Base-by-base conservation (phyloP, 352 stramenopile genomes). In the Phytopythium boreale region DNA sequence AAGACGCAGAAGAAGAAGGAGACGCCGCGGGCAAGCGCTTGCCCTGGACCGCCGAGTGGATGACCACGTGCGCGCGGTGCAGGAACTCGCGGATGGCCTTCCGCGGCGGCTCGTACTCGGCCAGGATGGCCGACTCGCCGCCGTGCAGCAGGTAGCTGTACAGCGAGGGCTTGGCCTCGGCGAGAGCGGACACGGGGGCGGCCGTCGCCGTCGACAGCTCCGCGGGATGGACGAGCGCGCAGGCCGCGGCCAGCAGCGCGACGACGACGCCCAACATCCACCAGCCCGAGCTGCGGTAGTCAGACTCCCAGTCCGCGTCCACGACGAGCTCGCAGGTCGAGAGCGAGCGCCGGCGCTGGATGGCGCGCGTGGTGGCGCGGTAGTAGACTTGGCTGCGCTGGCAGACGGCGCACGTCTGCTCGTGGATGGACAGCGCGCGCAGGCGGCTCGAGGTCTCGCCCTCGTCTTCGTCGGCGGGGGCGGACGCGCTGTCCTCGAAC, bases 251-350 rank as follows among this genome's bases (percentile, higher is more conserved):
- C 11, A 57, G 27, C 5, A 57, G 51, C 27, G 51, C 51, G 27
- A 57, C 51, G 14, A 57, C 29, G 15, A 57, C 51, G 8, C 51
- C 51, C 17, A 57, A 10, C 51, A 57, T 57, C 51, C 51, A 57
- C 51, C 51, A 41, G 27, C 51, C 29, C 4, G 51, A 43, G 47
- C 47, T 55, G 22, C 47, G 47, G 22, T 55, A 55, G 19, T 55
- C 12, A n/a, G 47, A 55, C 22, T 55, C 47, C 47, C 47, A 55
- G 47, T 55, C 47, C 5, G 19, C 27, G 47, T 55, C 47, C 12
- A 34, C 12, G 22, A n/a, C 20, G 44, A 7, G 20, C 20, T 51
- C 47, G 22, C 47, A 55, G 47, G 22, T 55, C n/a, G 47, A 55
- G n/a, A 55, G 47, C 47, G 47, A 55, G 7, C 47, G 47, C 22